phyloP scores from a whole-genome alignment of 1,139 yeast species.

The Debaryomyces subglobosus region DNA sequence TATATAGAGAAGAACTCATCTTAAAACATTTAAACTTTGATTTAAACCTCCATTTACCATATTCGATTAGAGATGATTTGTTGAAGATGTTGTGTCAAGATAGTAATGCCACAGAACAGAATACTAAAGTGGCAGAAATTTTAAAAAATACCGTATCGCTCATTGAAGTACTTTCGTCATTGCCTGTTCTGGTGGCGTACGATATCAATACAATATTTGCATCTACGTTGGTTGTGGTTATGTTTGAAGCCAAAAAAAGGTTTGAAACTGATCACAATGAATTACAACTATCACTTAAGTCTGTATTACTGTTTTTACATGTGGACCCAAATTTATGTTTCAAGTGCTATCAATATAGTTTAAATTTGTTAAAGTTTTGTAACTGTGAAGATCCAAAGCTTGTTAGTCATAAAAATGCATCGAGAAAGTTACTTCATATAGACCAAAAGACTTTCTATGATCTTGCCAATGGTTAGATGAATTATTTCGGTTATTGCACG shows the following conservation, averaged over 20 bases:
- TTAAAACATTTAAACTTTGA: conserved; percentile 46
- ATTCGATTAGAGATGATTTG: conserved; percentile 34
- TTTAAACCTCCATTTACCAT: conserved; percentile 43
- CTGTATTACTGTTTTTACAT: background rate
- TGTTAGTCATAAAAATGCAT: conserved; percentile 34
- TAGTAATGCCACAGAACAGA: conserved; percentile 1
- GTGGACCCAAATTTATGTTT: conserved; percentile 24
- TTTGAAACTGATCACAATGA: conserved; percentile 17
- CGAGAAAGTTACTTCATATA: conserved; percentile 26
- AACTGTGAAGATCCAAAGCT: conserved; percentile 32
- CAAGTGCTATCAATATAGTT: conserved; percentile 38
- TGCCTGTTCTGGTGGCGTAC: conserved; percentile 43
- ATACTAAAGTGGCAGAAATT: conserved; percentile 24
- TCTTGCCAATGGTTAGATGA: conserved; percentile 16
- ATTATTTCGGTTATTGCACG: conserved; percentile 5
- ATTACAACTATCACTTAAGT: conserved; percentile 26
- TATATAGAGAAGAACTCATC: conserved; percentile 48
- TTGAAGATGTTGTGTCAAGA: conserved; percentile 11
- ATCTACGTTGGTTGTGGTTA: conserved; percentile 32
- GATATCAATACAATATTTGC: conserved; percentile 40
- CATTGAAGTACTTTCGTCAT: conserved; percentile 44
- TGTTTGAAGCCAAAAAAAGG: conserved; percentile 32
- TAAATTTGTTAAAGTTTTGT: conserved; percentile 30
- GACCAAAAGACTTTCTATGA: conserved; percentile 19
- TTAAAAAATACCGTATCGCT: conserved; percentile 38